Conservation (phyloP, 805 yeast species). For the Metschnikowia amazonensis region DNA sequence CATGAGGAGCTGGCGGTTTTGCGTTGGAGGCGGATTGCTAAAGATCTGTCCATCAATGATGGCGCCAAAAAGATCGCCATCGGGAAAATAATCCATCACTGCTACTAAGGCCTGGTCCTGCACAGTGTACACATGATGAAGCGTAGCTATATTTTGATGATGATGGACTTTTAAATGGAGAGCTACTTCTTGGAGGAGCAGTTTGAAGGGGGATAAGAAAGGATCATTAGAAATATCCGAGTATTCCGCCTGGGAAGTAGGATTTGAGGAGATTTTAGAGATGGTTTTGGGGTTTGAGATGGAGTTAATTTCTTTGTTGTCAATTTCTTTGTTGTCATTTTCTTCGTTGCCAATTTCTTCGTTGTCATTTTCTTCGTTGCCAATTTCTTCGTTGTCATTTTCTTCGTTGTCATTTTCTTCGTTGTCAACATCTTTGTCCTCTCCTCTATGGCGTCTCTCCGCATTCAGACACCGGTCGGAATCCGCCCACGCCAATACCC, state of each 20-base stretch:
- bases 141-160: constrained; percentile 75
- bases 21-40: constrained; percentile 46
- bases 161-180: constrained; percentile 70
- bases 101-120: constrained; percentile 55
- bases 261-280: too few species aligned
- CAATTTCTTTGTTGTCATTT: too few species aligned
- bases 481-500: neutral
- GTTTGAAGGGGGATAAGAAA: constrained; percentile 13
- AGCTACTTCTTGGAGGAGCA: constrained; percentile 60
- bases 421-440: too few species aligned
- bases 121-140: constrained; percentile 67
- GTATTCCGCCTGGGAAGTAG: too few species aligned
- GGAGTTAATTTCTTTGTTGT: too few species aligned
- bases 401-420: too few species aligned
- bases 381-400: too few species aligned
- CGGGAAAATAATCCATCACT: constrained; percentile 80
- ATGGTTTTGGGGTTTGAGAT: neutral
- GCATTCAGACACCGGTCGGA: neutral
- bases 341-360: too few species aligned
- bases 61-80: constrained; percentile 82
- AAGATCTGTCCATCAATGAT: constrained; percentile 75
- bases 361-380: too few species aligned
- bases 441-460: too few species aligned
- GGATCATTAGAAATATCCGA: too few species aligned
- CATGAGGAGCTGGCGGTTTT: constrained; percentile 44